Base-by-base conservation (phyloP, 495 filamentous ascomycete genomes). In the Penicillium canescens region DNA sequence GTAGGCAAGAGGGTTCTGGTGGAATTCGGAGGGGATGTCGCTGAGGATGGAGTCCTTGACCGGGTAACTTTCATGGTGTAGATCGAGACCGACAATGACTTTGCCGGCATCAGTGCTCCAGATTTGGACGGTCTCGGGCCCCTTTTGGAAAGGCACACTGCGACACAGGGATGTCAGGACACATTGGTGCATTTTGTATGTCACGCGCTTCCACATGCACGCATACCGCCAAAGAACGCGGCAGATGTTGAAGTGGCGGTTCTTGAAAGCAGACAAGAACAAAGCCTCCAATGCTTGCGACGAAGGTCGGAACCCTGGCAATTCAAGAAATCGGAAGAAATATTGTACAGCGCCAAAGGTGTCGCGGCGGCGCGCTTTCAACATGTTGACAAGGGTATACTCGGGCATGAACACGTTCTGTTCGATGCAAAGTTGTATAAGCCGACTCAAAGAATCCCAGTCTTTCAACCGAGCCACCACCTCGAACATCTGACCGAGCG, bases 221-320 rank as follows among this genome's bases (percentile, higher is more conserved):
- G 79, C 74, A 60, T 76, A 76, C 39, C 64, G 61, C 79, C 79
- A 82, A 11, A 81, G 39, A 3, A 80, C 75, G 2, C 75, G 70
- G 46, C 72, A 74, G 11, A 72, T 61, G 47, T 81, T 82, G 53
- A 70, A 70, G 40, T 62, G 48, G 12, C 55, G 62, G 40, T 50
- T 54, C 13, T 62, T 66, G 62, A 66, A 79, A 5, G 77, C 75
- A 21, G 62, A 62, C 14, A 72, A 44, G 26, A 82, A 79, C 23
- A 82, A 56, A 28, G 42, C 59, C 35, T 72, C 68, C 47, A 59
- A 69, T 1, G 55, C 48, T 1, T 47, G 26, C 4, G 38, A 18
- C 5, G 53, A 33, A 14, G 70, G 31, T 12, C 39, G 50, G 40
- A 54, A 59, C 1, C 23, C 36, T 6, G 57, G 47, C 11, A 44